Evolutionary conservation across 768 basidiomycete species (phyloP).

Genomic region (Russula virescens): DNA sequence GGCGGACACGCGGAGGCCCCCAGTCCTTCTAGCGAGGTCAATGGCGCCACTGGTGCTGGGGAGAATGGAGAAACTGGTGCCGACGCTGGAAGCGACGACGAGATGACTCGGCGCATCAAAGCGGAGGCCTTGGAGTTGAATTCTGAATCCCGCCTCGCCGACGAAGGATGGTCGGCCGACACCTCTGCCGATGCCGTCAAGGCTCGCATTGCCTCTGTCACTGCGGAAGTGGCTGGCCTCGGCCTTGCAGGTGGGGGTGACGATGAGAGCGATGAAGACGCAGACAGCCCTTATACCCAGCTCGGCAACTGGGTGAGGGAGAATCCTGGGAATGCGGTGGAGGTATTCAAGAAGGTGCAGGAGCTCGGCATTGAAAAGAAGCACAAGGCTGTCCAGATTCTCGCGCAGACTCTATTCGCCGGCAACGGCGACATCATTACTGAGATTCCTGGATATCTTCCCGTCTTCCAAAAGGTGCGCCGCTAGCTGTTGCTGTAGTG

Average conservation of each 20-base stretch:
- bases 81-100: slow-evolving; percentile 67
- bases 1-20: slow-evolving; percentile 48
- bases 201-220: slow-evolving; percentile 69
- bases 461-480: slow-evolving; percentile 73
- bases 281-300: slow-evolving; percentile 76
- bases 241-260: slow-evolving; percentile 58
- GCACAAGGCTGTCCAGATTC: slow-evolving; percentile 79
- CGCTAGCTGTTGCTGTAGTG: slow-evolving; percentile 13
- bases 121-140: slow-evolving; percentile 79
- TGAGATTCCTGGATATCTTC: slow-evolving; percentile 59
- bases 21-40: slow-evolving; percentile 36
- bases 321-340: slow-evolving; percentile 53
- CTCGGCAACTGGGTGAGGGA: slow-evolving; percentile 86
- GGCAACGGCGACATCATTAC: slow-evolving; percentile 57
- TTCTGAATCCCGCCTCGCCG: slow-evolving; percentile 49
- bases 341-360: slow-evolving; percentile 83
- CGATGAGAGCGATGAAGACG: slow-evolving; percentile 84
- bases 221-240: slow-evolving; percentile 48
- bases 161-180: slow-evolving; percentile 89
- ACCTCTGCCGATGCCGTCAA: slow-evolving; percentile 86
- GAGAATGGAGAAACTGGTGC: slow-evolving; percentile 40
- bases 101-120: slow-evolving; percentile 85
- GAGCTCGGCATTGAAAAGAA: slow-evolving; percentile 92
- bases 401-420: slow-evolving; percentile 82
- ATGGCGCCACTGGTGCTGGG: slow-evolving; percentile 35